Evolutionary conservation across 228 moss, liverwort and hornwort genomes (phyloP), one percentile per base, ranked within the genome.

Genomic region (Sphagnum fallax): DNA sequence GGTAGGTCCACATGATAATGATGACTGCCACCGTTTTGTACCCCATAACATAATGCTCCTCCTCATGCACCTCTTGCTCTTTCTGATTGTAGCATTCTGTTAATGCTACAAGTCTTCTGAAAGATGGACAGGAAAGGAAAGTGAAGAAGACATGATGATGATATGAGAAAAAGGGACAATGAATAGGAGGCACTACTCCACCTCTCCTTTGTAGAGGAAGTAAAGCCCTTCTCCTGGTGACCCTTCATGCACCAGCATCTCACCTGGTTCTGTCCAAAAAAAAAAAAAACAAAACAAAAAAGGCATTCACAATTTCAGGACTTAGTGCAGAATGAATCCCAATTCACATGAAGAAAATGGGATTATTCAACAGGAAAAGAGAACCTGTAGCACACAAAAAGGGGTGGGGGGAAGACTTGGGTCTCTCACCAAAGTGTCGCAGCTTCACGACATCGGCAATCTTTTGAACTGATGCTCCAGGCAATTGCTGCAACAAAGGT

Each of bases 401-500:
- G 0, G 4, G 3, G 12, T n/a, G 55, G 1, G 12, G 8, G 12
- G 55, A 12, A 55, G 55, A 55, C 55, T 55, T 55, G 10, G 14
- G 5, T 52, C 64, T 52, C 77, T 72, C 69, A 73, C 73, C 78
- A 70, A 70, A 78, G 60, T 75, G 84, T 77, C 80, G 64, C 52
- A 62, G 75, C 75, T 80, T 77, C 62, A 80, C 80, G 60, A 80
- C 77, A 58, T 84, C 80, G 50, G 75, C 78, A 63, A 84, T 84
- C 72, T 75, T 84, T 70, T 84, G 80, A 75, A 84, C 75, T n/a
- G 84, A 84, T 51, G 78, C 75, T 62, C 78, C 80, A 62, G 84
- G 84, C 51, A 84, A 70, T 70, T 80, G 80, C 75, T 84, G 84
- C 71, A 84, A 69, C 6, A 84, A 73, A n/a, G 84, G 80, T 75